A percentile compares a stretch with the other conserved stretches of the same genome.
phyloP scores from a whole-genome alignment of 139 green algal species.

The Nannochloris sp. region DNA sequence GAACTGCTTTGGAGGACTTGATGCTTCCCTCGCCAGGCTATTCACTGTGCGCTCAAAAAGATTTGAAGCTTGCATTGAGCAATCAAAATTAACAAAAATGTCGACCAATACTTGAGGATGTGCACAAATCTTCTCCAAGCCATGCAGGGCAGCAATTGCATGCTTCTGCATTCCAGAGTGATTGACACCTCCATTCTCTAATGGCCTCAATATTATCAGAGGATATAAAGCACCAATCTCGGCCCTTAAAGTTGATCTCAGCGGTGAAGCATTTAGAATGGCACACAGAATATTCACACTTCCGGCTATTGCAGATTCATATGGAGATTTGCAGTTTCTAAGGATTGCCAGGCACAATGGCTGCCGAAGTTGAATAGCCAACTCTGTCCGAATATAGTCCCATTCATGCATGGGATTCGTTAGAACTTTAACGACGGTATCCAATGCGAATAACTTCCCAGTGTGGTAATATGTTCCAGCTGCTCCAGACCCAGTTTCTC shows the following conservation, averaged over 20 bases:
- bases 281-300: not conserved
- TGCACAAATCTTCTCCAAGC: not conserved
- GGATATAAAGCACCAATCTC: slow-evolving; percentile 87
- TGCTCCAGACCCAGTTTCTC: slow-evolving; percentile 43
- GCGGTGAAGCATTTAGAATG: slow-evolving; percentile 10
- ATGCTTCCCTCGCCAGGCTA: not conserved
- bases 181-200: slow-evolving; percentile 46
- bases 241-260: slow-evolving; percentile 51
- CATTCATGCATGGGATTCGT: slow-evolving; percentile 62
- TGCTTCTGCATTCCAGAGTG: not conserved
- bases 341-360: slow-evolving; percentile 75
- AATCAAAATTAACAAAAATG: slow-evolving; percentile 94
- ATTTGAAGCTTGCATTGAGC: slow-evolving; percentile 66
- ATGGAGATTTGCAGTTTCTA: slow-evolving; percentile 57
- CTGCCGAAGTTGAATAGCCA: slow-evolving; percentile 65
- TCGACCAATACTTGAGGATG: slow-evolving; percentile 55
- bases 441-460: slow-evolving; percentile 86
- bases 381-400: slow-evolving; percentile 35
- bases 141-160: not conserved
- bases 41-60: slow-evolving; percentile 68
- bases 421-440: slow-evolving; percentile 83
- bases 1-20: not conserved
- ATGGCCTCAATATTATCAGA: slow-evolving; percentile 68
- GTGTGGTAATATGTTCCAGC: slow-evolving; percentile 58
- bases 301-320: slow-evolving; percentile 25